Percentiles rank a stretch among this genome's conserved stretches.
phyloP scores from a whole-genome alignment of 192 early-diverging fungal genomes.

The Backusella macrospora region DNA sequence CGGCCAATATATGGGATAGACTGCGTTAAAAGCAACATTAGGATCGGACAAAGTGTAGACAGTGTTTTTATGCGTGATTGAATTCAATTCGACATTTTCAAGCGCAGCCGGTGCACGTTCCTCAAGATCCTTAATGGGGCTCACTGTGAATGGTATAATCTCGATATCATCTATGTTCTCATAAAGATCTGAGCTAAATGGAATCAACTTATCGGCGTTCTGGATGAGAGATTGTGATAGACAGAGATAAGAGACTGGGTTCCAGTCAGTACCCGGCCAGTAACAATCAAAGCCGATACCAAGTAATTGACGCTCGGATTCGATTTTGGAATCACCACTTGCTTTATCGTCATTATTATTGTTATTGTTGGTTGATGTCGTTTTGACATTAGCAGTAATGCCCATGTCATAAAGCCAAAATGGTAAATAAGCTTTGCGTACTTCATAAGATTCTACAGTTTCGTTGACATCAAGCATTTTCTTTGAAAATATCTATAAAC shows the following conservation, averaged over 20 bases:
- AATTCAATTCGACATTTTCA: neutral
- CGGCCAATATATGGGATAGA: slow-evolving; percentile 41
- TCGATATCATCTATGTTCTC: slow-evolving; percentile 21
- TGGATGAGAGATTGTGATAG: slow-evolving; percentile 18
- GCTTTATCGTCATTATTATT: neutral
- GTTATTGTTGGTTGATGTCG: neutral
- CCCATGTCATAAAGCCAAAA: slow-evolving; percentile 42
- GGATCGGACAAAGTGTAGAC: slow-evolving; percentile 3
- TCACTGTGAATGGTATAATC: slow-evolving; percentile 33
- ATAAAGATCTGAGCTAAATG: slow-evolving; percentile 18
- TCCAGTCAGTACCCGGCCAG: slow-evolving; percentile 37
- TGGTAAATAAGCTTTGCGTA: slow-evolving; percentile 37
- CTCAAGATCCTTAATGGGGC: slow-evolving; percentile 26
- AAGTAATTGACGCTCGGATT: neutral
- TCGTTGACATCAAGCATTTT: slow-evolving; percentile 26
- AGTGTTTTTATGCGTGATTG: neutral
- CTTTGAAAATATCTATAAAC: slow-evolving; percentile 25
- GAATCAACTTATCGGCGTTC: slow-evolving; percentile 18
- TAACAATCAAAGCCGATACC: slow-evolving; percentile 36
- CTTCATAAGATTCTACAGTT: slow-evolving; percentile 20
- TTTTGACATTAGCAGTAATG: slow-evolving; percentile 11
- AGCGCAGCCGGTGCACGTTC: slow-evolving; percentile 6
- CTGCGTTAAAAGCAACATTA: slow-evolving; percentile 22
- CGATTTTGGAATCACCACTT: neutral
- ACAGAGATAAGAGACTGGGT: slow-evolving; percentile 36